These are phyloP conservation scores for Pichia phayaonensis DNA, from an alignment of 805 yeast species.

Conservation along the genomic window DNA sequence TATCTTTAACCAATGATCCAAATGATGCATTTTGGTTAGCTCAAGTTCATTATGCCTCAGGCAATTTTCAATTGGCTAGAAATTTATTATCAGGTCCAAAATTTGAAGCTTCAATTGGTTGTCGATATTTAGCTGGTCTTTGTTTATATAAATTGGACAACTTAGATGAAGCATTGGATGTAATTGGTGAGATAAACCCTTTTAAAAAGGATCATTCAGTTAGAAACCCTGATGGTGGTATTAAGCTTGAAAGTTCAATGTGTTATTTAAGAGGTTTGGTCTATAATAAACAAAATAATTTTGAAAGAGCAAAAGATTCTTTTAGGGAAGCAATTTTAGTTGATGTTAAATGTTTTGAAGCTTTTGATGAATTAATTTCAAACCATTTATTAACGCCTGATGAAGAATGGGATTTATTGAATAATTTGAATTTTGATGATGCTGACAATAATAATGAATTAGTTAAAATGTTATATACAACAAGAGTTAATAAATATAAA, in stretches of 20 bases:
- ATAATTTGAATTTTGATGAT: slow-evolving; percentile 56
- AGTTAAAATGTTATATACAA: slow-evolving; percentile 66
- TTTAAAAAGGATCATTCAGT: slow-evolving; percentile 36
- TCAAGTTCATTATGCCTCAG: slow-evolving; percentile 73
- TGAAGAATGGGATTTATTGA: slow-evolving; percentile 80
- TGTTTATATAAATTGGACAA: slow-evolving; percentile 63
- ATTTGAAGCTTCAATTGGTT: slow-evolving; percentile 57
- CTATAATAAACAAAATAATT: slow-evolving; percentile 74
- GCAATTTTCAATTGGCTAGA: slow-evolving; percentile 73
- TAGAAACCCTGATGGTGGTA: slow-evolving; percentile 67
- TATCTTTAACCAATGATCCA: slow-evolving; percentile 76
- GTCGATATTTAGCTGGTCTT: slow-evolving; percentile 73
- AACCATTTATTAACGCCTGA: slow-evolving; percentile 71
- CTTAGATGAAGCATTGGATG: slow-evolving; percentile 84
- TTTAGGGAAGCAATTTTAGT: slow-evolving; percentile 79
- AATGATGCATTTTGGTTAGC: slow-evolving; percentile 96
- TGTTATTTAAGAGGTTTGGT: slow-evolving; percentile 80
- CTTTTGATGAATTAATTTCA: slow-evolving; percentile 69
- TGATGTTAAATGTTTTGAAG: slow-evolving; percentile 90
- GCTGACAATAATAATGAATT: slow-evolving; percentile 77
- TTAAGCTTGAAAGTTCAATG: slow-evolving; percentile 79
- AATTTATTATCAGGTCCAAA: slow-evolving; percentile 53
- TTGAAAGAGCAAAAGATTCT: slow-evolving; percentile 79
- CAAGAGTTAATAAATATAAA: slow-evolving; percentile 66
- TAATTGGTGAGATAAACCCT: slow-evolving; percentile 78